Evolutionary conservation across 768 basidiomycete species (phyloP).

Genomic region (Agaricus subrufescens): DNA sequence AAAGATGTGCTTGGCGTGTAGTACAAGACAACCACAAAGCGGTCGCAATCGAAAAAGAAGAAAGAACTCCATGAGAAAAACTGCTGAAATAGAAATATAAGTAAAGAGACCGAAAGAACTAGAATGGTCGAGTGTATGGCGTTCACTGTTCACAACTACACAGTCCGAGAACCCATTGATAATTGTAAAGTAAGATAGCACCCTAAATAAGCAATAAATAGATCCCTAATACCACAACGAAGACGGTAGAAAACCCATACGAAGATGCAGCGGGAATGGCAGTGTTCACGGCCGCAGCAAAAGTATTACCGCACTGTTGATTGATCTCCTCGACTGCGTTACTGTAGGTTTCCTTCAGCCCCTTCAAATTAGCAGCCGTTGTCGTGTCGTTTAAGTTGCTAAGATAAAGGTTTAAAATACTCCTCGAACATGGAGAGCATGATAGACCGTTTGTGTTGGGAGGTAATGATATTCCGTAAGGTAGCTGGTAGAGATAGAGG

Average conservation of each 20-base stretch:
- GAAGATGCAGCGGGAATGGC: not conserved
- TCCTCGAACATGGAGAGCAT: slow-evolving; percentile 64
- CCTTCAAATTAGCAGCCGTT: slow-evolving; percentile 20
- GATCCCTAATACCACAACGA: not conserved
- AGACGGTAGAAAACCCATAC: not conserved
- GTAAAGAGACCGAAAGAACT: no score
- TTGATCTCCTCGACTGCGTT: slow-evolving; percentile 41
- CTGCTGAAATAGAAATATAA: no score
- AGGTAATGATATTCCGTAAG: slow-evolving; percentile 53
- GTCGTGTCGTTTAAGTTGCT: slow-evolving; percentile 31
- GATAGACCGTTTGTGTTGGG: slow-evolving; percentile 37
- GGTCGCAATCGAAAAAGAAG: no score
- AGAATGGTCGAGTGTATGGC: no score
- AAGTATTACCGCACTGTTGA: slow-evolving; percentile 47
- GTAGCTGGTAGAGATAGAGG: slow-evolving; percentile 68
- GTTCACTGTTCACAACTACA: no score
- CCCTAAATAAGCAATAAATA: slow-evolving; percentile 2
- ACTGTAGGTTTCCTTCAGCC: slow-evolving; percentile 44
- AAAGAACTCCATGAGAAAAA: no score
- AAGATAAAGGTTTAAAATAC: slow-evolving; percentile 51
- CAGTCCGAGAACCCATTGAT: not conserved
- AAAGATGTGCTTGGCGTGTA: no score
- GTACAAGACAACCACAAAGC: no score
- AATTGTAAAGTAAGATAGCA: not conserved
- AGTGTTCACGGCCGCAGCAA: slow-evolving; percentile 26